Evolutionary conservation across 1,284 basidiomycete species (phyloP), one percentile per base, ranked within the genome.

Genomic region (Thelephora terrestris): DNA sequence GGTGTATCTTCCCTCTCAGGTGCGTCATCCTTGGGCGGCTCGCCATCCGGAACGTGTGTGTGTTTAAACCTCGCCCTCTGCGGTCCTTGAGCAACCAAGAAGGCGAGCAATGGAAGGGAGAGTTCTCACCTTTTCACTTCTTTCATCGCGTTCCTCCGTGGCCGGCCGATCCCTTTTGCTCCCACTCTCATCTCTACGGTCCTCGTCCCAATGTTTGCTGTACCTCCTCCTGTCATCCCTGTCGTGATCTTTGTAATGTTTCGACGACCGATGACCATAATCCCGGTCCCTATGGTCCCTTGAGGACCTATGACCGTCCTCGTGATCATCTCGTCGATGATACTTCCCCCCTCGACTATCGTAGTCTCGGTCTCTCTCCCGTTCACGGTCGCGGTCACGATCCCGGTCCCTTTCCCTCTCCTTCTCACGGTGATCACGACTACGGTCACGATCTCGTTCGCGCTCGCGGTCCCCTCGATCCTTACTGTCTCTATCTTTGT

Each of bases 1-100:
- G 86, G 86, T 36, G 80, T 85, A 58, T 89, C 76, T 38, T 68
- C 75, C 34, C 75, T 62, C 24, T 56, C 62, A 3, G 60, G 57
- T 43, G 59, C 63, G 42, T 66, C 78, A 50, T 53, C 71, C 47
- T 60, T 61, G 7, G 55, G 52, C 16, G 51, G 51, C 47, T 58
- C 58, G 37, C 55, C 50, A 47, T 46, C 58, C 7, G 53, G 42
- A 2, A 53, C 67, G 7, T 57, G 60, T 12, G 61, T 74, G 27
- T 64, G 65, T 39, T 79, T 79, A 53, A 77, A 76, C 48, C 73
- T 69, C 36, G 74, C 63, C 47, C 80, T 70, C 81, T 84, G 60
- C 20, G 52, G 47, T 45, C 16, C 47, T 7, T 45, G 27, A 50
- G 47, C 37, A 37, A 49, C 45, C 12, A 27, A n/a, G 35, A 46